Percentiles rank a stretch among this genome's conserved stretches.
These are phyloP conservation scores for Saprolegnia diclina DNA, from an alignment of 352 stramenopile genomes.

Conservation along the genomic window DNA sequence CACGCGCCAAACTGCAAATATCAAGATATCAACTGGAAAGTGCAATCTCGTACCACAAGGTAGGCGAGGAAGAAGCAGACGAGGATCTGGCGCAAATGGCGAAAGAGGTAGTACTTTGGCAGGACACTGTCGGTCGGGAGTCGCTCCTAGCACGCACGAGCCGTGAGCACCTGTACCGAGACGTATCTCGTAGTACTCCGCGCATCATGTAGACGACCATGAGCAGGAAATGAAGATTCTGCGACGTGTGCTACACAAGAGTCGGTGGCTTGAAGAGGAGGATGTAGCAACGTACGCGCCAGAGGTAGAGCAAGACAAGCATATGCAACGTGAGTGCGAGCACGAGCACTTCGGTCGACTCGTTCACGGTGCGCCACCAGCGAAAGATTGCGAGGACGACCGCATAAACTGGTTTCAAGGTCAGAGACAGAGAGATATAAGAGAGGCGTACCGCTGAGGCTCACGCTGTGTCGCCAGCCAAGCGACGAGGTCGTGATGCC, in stretches of 20 bases:
- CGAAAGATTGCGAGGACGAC: background rate
- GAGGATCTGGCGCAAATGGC: background rate
- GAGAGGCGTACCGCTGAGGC: background rate
- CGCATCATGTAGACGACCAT: constrained; percentile 7
- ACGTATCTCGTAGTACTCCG: background rate
- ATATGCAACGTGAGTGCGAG: constrained; percentile 10
- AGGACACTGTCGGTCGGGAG: background rate
- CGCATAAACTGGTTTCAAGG: background rate
- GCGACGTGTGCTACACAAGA: background rate
- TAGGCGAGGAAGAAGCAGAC: background rate
- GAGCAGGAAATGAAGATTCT: constrained; percentile 13
- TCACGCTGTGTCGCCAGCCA: background rate
- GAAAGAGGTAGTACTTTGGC: constrained; percentile 6
- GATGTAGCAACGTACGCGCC: background rate
- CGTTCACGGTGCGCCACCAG: background rate
- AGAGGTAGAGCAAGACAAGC: constrained; percentile 4
- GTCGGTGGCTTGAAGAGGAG: background rate
- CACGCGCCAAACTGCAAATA: constrained; percentile 8
- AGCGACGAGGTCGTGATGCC: background rate
- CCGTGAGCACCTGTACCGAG: background rate
- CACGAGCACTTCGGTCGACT: background rate
- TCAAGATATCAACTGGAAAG: background rate
- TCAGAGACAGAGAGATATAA: background rate
- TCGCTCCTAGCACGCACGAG: constrained; percentile 1
- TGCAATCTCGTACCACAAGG: background rate